Percentiles rank a stretch among this genome's conserved stretches.
phyloP scores from a whole-genome alignment of 331 rosid species.

The Quercus lobata region DNA sequence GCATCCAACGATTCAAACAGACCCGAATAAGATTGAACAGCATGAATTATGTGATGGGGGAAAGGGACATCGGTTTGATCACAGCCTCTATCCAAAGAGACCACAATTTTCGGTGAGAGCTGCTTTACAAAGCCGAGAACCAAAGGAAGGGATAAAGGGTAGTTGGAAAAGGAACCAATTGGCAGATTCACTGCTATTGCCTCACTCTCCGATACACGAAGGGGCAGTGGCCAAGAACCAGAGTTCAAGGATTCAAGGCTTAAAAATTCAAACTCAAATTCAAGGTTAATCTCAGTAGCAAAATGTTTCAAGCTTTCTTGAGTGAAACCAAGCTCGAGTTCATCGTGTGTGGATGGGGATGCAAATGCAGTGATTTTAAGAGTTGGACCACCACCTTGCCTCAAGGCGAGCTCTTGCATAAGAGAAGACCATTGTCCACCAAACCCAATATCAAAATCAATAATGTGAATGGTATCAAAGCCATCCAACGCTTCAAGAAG shows the following conservation, averaged over 20 bases:
- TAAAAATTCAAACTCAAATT: constrained; percentile 63
- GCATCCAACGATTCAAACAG: constrained; percentile 84
- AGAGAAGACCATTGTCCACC: constrained; percentile 97
- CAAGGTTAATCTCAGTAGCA: constrained; percentile 61
- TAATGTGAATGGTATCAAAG: constrained; percentile 50
- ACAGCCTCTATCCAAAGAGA: constrained; percentile 61
- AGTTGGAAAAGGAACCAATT: constrained; percentile 40
- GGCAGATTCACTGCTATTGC: constrained; percentile 82
- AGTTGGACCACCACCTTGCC: constrained; percentile 49
- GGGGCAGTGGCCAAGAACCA: constrained; percentile 64
- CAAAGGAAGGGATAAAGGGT: constrained; percentile 44
- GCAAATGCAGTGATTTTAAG: constrained; percentile 78
- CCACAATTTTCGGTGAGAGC: constrained; percentile 66
- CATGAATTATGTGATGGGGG: constrained; percentile 49
- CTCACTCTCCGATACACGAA: constrained; percentile 38
- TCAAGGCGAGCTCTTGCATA: constrained; percentile 74
- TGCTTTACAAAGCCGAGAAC: constrained; percentile 69
- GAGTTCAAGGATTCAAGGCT: constrained; percentile 52
- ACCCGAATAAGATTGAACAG: constrained; percentile 42
- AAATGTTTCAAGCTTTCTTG: constrained; percentile 63
- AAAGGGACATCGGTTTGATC: constrained; percentile 59
- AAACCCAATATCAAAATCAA: constrained; percentile 83
- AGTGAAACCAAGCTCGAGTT: constrained; percentile 75
- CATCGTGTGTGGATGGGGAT: constrained; percentile 45
- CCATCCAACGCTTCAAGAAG: constrained; percentile 77